These are phyloP conservation scores for Fusarium sp. DNA, from an alignment of 2,329 filamentous ascomycete species.

Conservation along the genomic window DNA sequence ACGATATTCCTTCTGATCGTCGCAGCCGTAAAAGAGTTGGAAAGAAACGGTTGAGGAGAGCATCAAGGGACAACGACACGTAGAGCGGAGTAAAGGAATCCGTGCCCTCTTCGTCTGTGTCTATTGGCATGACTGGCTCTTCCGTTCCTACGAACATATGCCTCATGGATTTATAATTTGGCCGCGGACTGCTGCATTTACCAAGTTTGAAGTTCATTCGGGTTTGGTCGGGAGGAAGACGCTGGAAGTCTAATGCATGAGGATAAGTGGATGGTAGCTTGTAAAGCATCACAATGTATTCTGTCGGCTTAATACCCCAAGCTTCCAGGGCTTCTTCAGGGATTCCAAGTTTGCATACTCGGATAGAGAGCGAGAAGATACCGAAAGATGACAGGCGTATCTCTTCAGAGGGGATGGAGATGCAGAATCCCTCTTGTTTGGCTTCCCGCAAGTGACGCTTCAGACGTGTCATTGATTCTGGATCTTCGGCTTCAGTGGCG, in stretches of 20 bases:
- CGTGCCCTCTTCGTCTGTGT: neutral
- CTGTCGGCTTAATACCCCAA: slow-evolving; percentile 73
- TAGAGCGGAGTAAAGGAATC: slow-evolving; percentile 60
- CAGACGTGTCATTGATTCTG: slow-evolving; percentile 12
- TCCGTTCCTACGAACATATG: slow-evolving; percentile 33
- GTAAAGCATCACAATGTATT: slow-evolving; percentile 80
- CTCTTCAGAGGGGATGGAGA: slow-evolving; percentile 68
- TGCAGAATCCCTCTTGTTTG: slow-evolving; percentile 73
- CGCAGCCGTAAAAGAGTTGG: slow-evolving; percentile 69
- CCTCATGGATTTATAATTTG: slow-evolving; percentile 63
- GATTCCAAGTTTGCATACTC: slow-evolving; percentile 74
- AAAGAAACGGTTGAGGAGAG: slow-evolving; percentile 69
- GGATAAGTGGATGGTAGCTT: slow-evolving; percentile 71
- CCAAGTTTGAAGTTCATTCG: slow-evolving; percentile 70
- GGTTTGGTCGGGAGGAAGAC: slow-evolving; percentile 49
- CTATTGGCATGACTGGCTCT: neutral
- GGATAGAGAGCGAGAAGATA: slow-evolving; percentile 73
- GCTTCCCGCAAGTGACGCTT: slow-evolving; percentile 58
- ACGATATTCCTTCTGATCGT: slow-evolving; percentile 60
- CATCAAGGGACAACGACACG: slow-evolving; percentile 75
- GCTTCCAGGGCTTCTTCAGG: slow-evolving; percentile 79
- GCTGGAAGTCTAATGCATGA: slow-evolving; percentile 62
- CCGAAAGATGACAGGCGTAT: slow-evolving; percentile 48
- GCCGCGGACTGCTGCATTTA: slow-evolving; percentile 77
- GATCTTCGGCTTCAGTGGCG: neutral